Conservation (phyloP, 352 stramenopile species). For the Pythium grandisporangium region DNA sequence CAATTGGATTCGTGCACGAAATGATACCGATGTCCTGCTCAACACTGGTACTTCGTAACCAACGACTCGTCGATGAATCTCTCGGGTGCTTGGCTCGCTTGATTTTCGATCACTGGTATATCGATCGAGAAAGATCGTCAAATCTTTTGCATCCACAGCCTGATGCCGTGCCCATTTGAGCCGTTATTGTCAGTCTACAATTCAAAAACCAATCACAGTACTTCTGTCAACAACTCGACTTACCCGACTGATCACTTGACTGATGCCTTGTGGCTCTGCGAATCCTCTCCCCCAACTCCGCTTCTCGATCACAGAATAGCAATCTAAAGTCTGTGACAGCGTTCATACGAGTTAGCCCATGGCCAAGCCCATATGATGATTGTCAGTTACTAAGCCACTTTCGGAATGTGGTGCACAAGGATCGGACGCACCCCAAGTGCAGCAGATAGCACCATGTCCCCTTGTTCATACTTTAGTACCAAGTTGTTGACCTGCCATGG, state of each 20-base stretch:
- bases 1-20: slow-evolving; percentile 42
- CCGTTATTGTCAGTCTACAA: too few relatives aligned
- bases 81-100: slow-evolving; percentile 13
- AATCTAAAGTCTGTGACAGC: slow-evolving; percentile 66
- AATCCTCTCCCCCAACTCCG: slow-evolving; percentile 57
- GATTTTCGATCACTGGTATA: slow-evolving; percentile 50
- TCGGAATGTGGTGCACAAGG: too few relatives aligned
- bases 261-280: slow-evolving; percentile 37
- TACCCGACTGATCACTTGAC: slow-evolving; percentile 18
- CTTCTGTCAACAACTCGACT: neutral
- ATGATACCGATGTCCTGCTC: slow-evolving; percentile 51
- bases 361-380: too few relatives aligned
- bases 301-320: slow-evolving; percentile 58
- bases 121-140: slow-evolving; percentile 80
- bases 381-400: too few relatives aligned
- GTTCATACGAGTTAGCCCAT: too few relatives aligned
- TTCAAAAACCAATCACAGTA: too few relatives aligned
- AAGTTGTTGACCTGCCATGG: slow-evolving; percentile 69
- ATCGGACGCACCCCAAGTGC: slow-evolving; percentile 70
- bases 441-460: slow-evolving; percentile 79
- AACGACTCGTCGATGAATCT: slow-evolving; percentile 60
- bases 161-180: too few relatives aligned
- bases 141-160: slow-evolving; percentile 59
- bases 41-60: slow-evolving; percentile 78
- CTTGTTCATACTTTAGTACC: slow-evolving; percentile 84